phyloP scores from a whole-genome alignment of 1,284 basidiomycete genomes.

The Pholiota adiposa region DNA sequence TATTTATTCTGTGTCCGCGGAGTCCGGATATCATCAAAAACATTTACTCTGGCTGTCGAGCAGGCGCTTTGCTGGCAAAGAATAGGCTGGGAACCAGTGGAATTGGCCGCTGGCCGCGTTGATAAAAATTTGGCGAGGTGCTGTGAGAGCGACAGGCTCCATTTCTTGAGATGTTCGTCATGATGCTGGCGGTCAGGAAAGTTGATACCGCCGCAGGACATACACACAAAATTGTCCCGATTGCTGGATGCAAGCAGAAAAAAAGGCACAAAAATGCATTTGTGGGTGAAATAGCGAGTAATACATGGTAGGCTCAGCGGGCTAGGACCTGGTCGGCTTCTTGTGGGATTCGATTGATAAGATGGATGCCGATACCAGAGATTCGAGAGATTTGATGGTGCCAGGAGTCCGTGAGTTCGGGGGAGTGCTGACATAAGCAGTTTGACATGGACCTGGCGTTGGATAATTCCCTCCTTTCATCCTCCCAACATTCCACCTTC shows the following conservation, averaged over 20 bases:
- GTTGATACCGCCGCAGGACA: neutral
- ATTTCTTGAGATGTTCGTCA: neutral
- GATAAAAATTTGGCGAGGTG: neutral
- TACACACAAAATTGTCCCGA: neutral
- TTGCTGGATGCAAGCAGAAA: neutral
- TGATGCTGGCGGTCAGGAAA: neutral
- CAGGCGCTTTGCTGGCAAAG: slow-evolving; percentile 1
- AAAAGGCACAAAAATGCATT: neutral
- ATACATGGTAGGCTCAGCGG: neutral
- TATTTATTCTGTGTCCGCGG: no score
- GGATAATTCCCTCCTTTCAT: slow-evolving; percentile 5
- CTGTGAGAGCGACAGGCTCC: slow-evolving; percentile 3
- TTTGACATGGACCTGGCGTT: slow-evolving; percentile 1
- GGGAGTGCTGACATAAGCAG: slow-evolving; percentile 16
- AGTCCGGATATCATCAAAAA: neutral
- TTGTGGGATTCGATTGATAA: slow-evolving; percentile 1
- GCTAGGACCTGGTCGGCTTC: neutral
- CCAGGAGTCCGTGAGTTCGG: slow-evolving; percentile 22
- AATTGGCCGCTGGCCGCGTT: neutral
- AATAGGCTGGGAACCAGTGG: neutral
- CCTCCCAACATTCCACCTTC: slow-evolving; percentile 4
- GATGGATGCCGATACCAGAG: slow-evolving; percentile 4
- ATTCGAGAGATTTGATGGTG: slow-evolving; percentile 9
- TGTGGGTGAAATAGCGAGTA: neutral
- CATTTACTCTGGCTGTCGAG: neutral